Percentiles rank a stretch among this genome's conserved stretches.
Evolutionary conservation across 2,329 filamentous ascomycete species (phyloP).

Genomic region (Neonectria ditissima): DNA sequence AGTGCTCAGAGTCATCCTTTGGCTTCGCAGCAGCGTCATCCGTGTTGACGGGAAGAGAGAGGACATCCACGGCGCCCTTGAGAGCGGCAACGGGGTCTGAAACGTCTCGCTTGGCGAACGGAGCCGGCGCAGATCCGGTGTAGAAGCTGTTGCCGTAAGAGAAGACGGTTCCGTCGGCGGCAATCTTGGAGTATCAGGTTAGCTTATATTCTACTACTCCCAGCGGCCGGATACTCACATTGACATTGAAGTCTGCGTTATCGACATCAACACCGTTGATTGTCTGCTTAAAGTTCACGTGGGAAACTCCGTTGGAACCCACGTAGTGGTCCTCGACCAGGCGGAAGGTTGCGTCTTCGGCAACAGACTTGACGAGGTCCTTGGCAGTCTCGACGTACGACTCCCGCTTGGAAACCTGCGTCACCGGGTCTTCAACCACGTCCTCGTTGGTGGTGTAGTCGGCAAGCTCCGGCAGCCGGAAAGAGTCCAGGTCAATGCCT

Average conservation of each 20-base stretch:
- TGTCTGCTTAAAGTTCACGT: slow-evolving; percentile 71
- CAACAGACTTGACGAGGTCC: slow-evolving; percentile 55
- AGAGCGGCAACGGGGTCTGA: slow-evolving; percentile 59
- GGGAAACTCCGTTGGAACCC: slow-evolving; percentile 65
- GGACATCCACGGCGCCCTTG: slow-evolving; percentile 51
- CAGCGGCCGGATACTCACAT: slow-evolving; percentile 55
- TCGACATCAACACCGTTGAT: slow-evolving; percentile 69
- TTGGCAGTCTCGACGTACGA: slow-evolving; percentile 59
- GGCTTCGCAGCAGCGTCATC: slow-evolving; percentile 42
- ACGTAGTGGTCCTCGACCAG: slow-evolving; percentile 65
- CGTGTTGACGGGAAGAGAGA: slow-evolving; percentile 49
- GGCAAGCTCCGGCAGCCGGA: slow-evolving; percentile 47
- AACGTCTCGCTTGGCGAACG: slow-evolving; percentile 54
- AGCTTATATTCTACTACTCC: neutral
- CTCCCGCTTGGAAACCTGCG: slow-evolving; percentile 42
- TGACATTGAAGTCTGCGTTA: slow-evolving; percentile 71
- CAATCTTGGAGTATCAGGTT: slow-evolving; percentile 50
- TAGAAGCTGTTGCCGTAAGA: slow-evolving; percentile 66
- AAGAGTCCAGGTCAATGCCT: slow-evolving; percentile 49
- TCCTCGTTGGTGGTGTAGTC: slow-evolving; percentile 44
- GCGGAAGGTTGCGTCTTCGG: slow-evolving; percentile 59
- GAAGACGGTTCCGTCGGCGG: slow-evolving; percentile 65
- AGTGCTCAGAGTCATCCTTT: slow-evolving; percentile 45
- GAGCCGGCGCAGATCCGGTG: slow-evolving; percentile 57
- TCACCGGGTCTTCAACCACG: slow-evolving; percentile 38